Conservation (phyloP, 2,329 filamentous ascomycete species). For the Fusarium stilboides region DNA sequence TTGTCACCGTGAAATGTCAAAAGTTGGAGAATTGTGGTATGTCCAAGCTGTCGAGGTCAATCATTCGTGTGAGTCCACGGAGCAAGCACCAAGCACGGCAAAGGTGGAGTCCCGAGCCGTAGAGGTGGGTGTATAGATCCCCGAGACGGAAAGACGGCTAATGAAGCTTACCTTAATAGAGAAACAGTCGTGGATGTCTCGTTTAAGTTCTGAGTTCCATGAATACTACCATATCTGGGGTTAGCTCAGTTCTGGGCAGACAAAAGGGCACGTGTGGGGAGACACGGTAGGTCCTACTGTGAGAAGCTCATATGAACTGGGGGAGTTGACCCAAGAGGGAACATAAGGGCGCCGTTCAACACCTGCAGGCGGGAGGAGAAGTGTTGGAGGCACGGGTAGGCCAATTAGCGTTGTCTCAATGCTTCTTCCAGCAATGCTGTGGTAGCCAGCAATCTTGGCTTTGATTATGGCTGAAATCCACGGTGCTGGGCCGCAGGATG, state of each 20-base stretch:
- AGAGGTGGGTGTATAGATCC: slow-evolving; percentile 42
- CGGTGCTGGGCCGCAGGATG: slow-evolving; percentile 20
- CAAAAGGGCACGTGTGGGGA: slow-evolving; percentile 15
- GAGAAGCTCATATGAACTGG: slow-evolving; percentile 11
- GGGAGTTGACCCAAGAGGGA: slow-evolving; percentile 15
- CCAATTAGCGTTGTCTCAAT: slow-evolving; percentile 9
- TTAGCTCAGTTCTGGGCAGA: not conserved
- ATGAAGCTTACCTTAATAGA: slow-evolving; percentile 14
- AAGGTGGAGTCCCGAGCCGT: slow-evolving; percentile 37
- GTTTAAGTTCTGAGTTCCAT: slow-evolving; percentile 10
- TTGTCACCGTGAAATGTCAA: slow-evolving; percentile 26
- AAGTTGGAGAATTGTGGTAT: slow-evolving; percentile 1
- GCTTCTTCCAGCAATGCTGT: not conserved
- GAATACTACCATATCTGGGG: slow-evolving; percentile 15
- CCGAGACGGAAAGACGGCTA: slow-evolving; percentile 43
- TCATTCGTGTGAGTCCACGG: slow-evolving; percentile 19
- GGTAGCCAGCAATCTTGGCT: slow-evolving; percentile 16
- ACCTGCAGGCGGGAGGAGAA: not conserved
- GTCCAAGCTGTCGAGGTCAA: not conserved
- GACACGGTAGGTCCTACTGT: slow-evolving; percentile 39
- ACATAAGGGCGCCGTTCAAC: not conserved
- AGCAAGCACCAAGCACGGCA: slow-evolving; percentile 34
- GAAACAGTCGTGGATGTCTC: slow-evolving; percentile 2
- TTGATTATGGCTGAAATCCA: slow-evolving; percentile 11
- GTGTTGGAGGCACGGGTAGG: not conserved